Percentiles rank a stretch among this genome's conserved stretches.
phyloP scores from a whole-genome alignment of 805 yeast genomes.

The Nakazawaea anatomiae region DNA sequence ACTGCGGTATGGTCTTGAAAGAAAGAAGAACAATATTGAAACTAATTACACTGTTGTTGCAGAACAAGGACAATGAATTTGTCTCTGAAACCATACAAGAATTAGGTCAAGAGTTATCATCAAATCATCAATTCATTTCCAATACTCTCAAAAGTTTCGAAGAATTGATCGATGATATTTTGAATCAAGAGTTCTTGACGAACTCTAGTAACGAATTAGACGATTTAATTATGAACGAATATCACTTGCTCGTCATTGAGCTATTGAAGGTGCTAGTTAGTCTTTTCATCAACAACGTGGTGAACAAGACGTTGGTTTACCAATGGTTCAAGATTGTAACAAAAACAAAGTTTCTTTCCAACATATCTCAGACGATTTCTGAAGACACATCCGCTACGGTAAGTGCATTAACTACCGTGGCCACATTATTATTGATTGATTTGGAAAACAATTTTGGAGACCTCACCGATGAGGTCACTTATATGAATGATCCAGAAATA shows the following conservation, averaged over 20 bases:
- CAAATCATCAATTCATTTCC: conserved; percentile 1
- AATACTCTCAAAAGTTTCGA: neutral
- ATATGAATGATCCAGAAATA: conserved; percentile 30
- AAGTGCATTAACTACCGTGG: conserved; percentile 41
- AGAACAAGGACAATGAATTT: conserved; percentile 17
- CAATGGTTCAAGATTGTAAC: conserved; percentile 55
- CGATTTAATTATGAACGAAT: neutral
- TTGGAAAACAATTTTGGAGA: conserved; percentile 43
- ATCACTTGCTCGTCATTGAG: conserved; percentile 10
- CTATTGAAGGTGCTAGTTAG: conserved; percentile 17
- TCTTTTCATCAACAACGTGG: conserved; percentile 20
- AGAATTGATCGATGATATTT: neutral
- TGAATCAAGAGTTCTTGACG: conserved; percentile 1
- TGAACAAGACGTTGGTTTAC: conserved; percentile 25
- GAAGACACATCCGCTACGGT: conserved; percentile 17
- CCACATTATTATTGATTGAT: conserved; percentile 50
- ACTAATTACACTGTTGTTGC: conserved; percentile 31
- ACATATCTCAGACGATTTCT: neutral
- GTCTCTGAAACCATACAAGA: conserved; percentile 26
- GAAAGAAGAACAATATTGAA: conserved; percentile 49
- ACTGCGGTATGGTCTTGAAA: conserved; percentile 33
- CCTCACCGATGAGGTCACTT: conserved; percentile 30
- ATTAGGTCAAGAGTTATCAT: conserved; percentile 31
- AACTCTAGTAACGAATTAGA: neutral
- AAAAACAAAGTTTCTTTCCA: conserved; percentile 21